Evolutionary conservation across 805 yeast genomes (phyloP), one percentile per base, ranked within the genome.

Genomic region (Cyberlindnera amylophila): DNA sequence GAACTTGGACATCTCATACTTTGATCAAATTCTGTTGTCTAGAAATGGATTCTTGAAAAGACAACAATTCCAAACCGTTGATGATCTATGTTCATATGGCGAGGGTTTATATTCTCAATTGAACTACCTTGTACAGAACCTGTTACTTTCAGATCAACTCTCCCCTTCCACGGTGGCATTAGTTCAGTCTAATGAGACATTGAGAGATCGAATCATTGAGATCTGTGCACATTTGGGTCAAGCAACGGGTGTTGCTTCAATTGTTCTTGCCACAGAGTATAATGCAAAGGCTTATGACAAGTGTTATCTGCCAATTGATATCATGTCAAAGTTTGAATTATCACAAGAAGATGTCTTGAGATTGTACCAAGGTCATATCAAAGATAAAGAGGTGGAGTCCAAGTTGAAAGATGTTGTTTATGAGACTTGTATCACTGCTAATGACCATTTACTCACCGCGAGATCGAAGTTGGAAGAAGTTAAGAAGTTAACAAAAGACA

Each of bases 181-280:
- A 26, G 59, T 83, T 27, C 78, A 75, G 45, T 56, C 62, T 18
- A 71, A 78, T 34, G 62, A 71, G 0, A 49, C 47, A 6, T 55
- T 79, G n/a, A 76, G 72, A 45, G 61, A 61, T 14, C 50, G 59
- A 5, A 63, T 79, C 8, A 71, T 79, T 27, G 86, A 83, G 46
- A 73, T 82, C 9, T 74, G 79, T 10, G 93, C 95, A 0, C 95
- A 86, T 62, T 63, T 87, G 30, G 96, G 96, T 6, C 95, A 87
- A 59, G 86, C 93, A 2, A 75, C 82, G 0, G 81, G 89, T 0
- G 69, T 87, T 11, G 80, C 87, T 1, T 71, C 83, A 3, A 69
- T 77, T 61, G 68, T 87, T 12, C 64, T 82, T 39, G 86, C 84
- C 0, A 57, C 81, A 36, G 66, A 68, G 18, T 84, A 72, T 60